Evolutionary conservation across 75 land plant species (phyloP).

Genomic region (Selaginella moellendorffii): DNA sequence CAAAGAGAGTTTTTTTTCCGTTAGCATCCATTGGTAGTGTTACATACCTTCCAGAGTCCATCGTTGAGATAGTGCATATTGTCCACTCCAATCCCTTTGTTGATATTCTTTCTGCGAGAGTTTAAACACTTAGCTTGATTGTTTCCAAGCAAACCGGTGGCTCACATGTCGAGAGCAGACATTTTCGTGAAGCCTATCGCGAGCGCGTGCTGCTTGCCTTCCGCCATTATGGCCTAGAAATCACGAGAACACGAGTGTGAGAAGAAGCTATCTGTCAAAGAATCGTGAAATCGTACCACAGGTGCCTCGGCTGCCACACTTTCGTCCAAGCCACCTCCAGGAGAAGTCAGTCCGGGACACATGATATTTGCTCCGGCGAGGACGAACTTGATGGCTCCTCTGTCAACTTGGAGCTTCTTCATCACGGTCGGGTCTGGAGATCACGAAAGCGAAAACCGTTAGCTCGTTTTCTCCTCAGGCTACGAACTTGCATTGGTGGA

Average conservation of each 20-base stretch:
- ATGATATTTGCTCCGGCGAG: slow-evolving; percentile 96
- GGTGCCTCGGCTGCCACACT: slow-evolving; percentile 71
- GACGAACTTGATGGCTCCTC: slow-evolving; percentile 96
- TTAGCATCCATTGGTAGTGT: too few relatives aligned
- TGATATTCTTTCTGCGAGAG: slow-evolving; percentile 57
- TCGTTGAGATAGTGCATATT: slow-evolving; percentile 99
- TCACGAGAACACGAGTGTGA: not conserved
- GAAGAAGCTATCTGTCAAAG: not conserved
- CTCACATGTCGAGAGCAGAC: slow-evolving; percentile 96
- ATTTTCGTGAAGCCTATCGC: slow-evolving; percentile 99
- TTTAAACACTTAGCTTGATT: too few relatives aligned
- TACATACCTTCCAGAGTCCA: slow-evolving; percentile 95
- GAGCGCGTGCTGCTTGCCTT: slow-evolving; percentile 96
- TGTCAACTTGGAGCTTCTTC: slow-evolving; percentile 84
- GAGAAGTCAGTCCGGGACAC: slow-evolving; percentile 98
- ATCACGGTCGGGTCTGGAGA: slow-evolving; percentile 83
- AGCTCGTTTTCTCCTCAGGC: too few relatives aligned
- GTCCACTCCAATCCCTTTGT: slow-evolving; percentile 96
- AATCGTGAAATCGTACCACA: slow-evolving; percentile 39
- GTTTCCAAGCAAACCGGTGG: too few relatives aligned
- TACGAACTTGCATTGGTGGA: slow-evolving; percentile 86
- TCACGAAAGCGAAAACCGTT: too few relatives aligned
- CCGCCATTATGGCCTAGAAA: slow-evolving; percentile 91
- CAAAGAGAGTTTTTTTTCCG: too few relatives aligned
- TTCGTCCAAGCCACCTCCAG: slow-evolving; percentile 84